Evolutionary conservation across 2,329 filamentous ascomycete genomes (phyloP).

Genomic region (Lachnellula subtilissima): DNA sequence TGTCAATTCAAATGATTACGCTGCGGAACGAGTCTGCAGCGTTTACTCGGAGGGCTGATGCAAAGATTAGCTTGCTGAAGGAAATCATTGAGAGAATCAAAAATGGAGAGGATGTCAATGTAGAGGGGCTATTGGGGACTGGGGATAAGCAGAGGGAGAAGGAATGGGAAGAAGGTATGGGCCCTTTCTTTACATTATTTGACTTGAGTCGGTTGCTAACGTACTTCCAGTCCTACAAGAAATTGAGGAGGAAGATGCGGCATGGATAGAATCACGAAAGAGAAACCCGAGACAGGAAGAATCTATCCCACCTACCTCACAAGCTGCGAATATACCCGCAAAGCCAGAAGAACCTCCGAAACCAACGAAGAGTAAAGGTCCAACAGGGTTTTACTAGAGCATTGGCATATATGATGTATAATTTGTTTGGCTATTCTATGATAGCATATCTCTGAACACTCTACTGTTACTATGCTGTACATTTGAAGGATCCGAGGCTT

Average conservation of each 20-base stretch:
- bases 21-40: conserved; percentile 70
- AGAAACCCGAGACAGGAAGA: conserved; percentile 19
- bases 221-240: conserved; percentile 53
- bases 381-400: conserved; percentile 30
- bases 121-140: conserved; percentile 75
- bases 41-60: conserved; percentile 71
- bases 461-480: conserved; percentile 24
- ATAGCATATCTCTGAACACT: conserved; percentile 57
- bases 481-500: conserved; percentile 25
- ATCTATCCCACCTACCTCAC: neutral
- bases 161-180: conserved; percentile 81
- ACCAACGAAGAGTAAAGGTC: conserved; percentile 23
- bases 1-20: conserved; percentile 88
- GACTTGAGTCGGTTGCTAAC: neutral
- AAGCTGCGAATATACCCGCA: neutral
- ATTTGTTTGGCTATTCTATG: conserved; percentile 34
- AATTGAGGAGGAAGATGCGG: conserved; percentile 58
- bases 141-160: conserved; percentile 69
- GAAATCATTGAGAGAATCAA: conserved; percentile 71
- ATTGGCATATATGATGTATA: conserved; percentile 20
- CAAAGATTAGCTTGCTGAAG: conserved; percentile 68
- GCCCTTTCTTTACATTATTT: neutral
- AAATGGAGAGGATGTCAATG: conserved; percentile 73
- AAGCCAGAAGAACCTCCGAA: conserved; percentile 4
- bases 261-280: conserved; percentile 33